A percentile compares a stretch with the other conserved stretches of the same genome.
Conservation (phyloP, 345 rosid species). For the Rhodamnia rubescens region DNA sequence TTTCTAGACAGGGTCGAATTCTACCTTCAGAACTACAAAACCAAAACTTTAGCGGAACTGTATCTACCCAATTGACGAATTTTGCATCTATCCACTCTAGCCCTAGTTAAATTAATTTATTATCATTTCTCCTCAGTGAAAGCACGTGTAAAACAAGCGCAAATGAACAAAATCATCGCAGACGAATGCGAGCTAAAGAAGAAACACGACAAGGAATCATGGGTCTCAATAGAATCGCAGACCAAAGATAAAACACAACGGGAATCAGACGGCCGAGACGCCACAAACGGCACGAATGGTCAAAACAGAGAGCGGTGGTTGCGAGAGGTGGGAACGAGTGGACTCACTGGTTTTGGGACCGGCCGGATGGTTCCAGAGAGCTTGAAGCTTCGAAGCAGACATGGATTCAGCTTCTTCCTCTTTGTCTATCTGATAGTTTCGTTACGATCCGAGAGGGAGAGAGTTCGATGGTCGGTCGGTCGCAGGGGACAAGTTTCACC, state of each 20-base stretch:
- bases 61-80: background rate
- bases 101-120: background rate
- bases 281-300: background rate
- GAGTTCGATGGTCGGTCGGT: background rate
- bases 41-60: background rate
- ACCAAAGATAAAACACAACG: background rate
- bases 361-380: constrained; percentile 90
- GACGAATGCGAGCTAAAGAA: background rate
- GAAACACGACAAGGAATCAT: background rate
- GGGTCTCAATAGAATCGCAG: background rate
- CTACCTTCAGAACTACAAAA: background rate
- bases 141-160: background rate
- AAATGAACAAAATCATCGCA: background rate
- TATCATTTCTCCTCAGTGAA: background rate
- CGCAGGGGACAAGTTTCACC: background rate
- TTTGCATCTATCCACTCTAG: background rate
- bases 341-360: constrained; percentile 88
- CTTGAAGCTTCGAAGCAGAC: constrained; percentile 79
- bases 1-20: background rate
- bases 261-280: background rate
- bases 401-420: constrained; percentile 13
- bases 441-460: background rate
- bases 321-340: background rate
- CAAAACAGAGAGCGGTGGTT: background rate
- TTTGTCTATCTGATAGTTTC: background rate